Percentiles rank a stretch among this genome's conserved stretches.
These are phyloP conservation scores for Cryptococcus sp. DNA, from an alignment of 1,284 basidiomycete species.

Conservation along the genomic window DNA sequence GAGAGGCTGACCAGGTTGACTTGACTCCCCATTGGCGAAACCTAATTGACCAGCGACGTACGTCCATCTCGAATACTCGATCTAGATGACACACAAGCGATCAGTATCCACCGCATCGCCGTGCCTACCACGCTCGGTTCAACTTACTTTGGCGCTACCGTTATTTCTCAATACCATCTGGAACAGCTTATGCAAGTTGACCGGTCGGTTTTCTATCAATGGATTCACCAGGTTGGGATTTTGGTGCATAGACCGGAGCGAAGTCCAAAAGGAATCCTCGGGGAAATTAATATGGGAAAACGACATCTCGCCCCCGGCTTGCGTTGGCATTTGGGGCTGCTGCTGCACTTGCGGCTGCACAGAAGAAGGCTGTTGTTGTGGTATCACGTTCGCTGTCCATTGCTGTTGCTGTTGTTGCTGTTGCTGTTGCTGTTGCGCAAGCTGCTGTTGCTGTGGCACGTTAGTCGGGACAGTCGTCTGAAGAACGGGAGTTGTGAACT, in stretches of 20 bases:
- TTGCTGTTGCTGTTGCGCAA: constrained; percentile 8
- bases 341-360: constrained; percentile 6
- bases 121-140: neutral
- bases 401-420: neutral
- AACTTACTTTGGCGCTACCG: constrained; percentile 36
- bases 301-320: constrained; percentile 8
- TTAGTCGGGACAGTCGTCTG: constrained; percentile 3
- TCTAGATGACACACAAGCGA: constrained; percentile 1
- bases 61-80: constrained; percentile 27
- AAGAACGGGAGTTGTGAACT: constrained; percentile 9
- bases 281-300: constrained; percentile 21
- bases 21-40: constrained; percentile 22
- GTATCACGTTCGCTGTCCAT: neutral
- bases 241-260: constrained; percentile 11
- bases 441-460: neutral
- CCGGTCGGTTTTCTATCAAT: constrained; percentile 24
- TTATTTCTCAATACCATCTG: constrained; percentile 38
- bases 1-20: constrained; percentile 28
- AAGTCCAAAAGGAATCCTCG: constrained; percentile 18
- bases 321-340: constrained; percentile 11
- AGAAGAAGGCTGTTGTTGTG: constrained; percentile 10
- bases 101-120: neutral
- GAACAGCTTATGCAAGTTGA: constrained; percentile 38
- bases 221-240: constrained; percentile 15
- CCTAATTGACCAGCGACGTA: constrained; percentile 37